Base-by-base conservation (phyloP, 352 stramenopile species). In the Globisporangium spinosum region DNA sequence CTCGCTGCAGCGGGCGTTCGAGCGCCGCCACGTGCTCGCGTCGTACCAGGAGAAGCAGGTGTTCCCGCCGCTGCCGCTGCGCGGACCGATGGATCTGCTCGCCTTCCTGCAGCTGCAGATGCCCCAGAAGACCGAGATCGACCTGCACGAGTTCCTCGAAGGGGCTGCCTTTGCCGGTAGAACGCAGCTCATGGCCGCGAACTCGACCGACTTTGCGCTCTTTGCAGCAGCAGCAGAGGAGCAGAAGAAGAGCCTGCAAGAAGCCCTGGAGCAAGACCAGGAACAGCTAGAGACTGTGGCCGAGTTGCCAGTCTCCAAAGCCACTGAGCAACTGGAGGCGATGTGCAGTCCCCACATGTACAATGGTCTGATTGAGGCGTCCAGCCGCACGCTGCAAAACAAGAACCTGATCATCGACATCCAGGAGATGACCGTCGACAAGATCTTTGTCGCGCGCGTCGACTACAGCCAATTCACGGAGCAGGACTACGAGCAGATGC, bases 101-200 rank as follows among this genome's bases (percentile, higher is more conserved):
- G 71, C 67, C 43, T 71, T 84, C 58, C 35, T 78, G 63, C 69
- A 79, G 49, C 43, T 84, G 43, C 70, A 84, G 40, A 76, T 77
- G 76, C 75, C 77, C 17, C 43, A 61, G 43, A 53, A 61, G 10
- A 72, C 55, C 5, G 27, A 77, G 27, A 57, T 85, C 23, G 73
- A 85, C 56, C 61, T 82, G 63, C 29, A 59, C n/a, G 73, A 80
- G 56, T 85, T 85, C 62, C 65, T 85, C 4, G 56, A 77, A 7
- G 77, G 77, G 0, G 75, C 67, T 9, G 71, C 77, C 32, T 68
- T 62, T 35, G 75, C 77, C 1, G 55, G 67, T 4, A 62, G 71
- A n/a, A 22, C 40, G 58, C 73, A 83, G 27, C 69, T 80, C 2
- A 71, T 70, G 32, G 69, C 74, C 0, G 74, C 75, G 13, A 83